These are phyloP conservation scores for Chlorociboria aeruginascens DNA, from an alignment of 495 filamentous ascomycete species.

Conservation along the genomic window DNA sequence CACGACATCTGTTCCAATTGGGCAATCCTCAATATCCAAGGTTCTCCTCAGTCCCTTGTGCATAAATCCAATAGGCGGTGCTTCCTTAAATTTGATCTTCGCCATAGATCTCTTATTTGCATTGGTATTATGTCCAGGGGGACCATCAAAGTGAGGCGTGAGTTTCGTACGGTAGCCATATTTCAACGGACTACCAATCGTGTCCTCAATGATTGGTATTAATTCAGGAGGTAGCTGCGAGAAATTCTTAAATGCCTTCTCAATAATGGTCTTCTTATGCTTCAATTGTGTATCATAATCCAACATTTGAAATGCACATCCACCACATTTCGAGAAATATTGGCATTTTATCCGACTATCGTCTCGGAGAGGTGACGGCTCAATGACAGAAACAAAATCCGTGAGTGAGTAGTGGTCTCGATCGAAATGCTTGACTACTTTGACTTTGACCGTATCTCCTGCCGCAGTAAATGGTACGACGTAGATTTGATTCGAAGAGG, in stretches of 20 bases:
- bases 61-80: conserved; percentile 86
- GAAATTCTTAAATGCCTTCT: conserved; percentile 88
- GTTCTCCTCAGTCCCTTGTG: conserved; percentile 58
- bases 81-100: conserved; percentile 30
- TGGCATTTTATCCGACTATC: conserved; percentile 64
- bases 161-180: conserved; percentile 94
- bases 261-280: conserved; percentile 75
- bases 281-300: conserved; percentile 74
- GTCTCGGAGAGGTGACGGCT: conserved; percentile 62
- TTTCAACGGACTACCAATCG: conserved; percentile 78
- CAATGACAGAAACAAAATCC: conserved; percentile 69
- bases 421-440: conserved; percentile 58
- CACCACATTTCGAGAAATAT: conserved; percentile 80
- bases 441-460: conserved; percentile 69
- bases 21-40: conserved; percentile 94
- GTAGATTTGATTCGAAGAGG: conserved; percentile 60
- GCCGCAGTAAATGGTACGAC: conserved; percentile 83
- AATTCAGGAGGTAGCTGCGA: conserved; percentile 64
- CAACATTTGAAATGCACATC: conserved; percentile 97
- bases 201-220: conserved; percentile 66
- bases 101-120: conserved; percentile 28
- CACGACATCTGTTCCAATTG: conserved; percentile 81
- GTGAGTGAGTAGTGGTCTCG: conserved; percentile 52
- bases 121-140: conserved; percentile 31
- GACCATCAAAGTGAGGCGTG: conserved; percentile 85